Evolutionary conservation across 1,284 basidiomycete genomes (phyloP), one percentile per base, ranked within the genome.

Genomic region (Tilletia setariae): DNA sequence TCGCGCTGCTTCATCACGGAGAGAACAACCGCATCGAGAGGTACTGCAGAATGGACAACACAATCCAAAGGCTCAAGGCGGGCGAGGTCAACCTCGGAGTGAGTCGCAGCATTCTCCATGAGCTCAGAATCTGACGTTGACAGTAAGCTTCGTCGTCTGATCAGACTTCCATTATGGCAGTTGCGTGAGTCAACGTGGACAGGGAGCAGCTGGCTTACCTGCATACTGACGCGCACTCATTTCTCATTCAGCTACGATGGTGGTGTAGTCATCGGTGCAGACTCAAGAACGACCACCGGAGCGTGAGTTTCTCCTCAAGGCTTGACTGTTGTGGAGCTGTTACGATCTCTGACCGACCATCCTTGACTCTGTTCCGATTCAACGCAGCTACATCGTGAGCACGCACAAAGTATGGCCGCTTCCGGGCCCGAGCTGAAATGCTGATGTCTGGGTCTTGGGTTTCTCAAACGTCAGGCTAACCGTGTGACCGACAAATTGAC

Each of bases 401-500:
- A 32, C 28, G 21, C 51, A 19, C n/a, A n/a, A n/a, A n/a, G n/a
- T n/a, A n/a, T n/a, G n/a, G n/a, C n/a, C n/a, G n/a, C n/a, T n/a
- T n/a, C n/a, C n/a, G n/a, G n/a, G n/a, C n/a, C 47, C 47, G 13
- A 62, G 59, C 51, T 43, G 21, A 65, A 35, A 2, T 65, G 25
- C 35, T 65, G 47, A 42, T 47, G 28, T 47, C 16, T 4, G 19
- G 19, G 35, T 40, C 35, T 40, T 40, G n/a, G n/a, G 23, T 35
- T 21, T 25, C 2, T 25, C 30, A 3, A 15, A 13, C 56, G 15
- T 9, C 65, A 93, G 91, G 94, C 94, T 64, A 98, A 98, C 84
- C 90, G 95, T 83, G 96, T 98, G 40, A 98, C 95, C 25, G 95
- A 98, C 87, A 98, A 98, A 85, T 87, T 98, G 70, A 98, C 95